These are phyloP conservation scores for Allantophomopsis cytisporea DNA, from an alignment of 2,329 filamentous ascomycete genomes.

Conservation along the genomic window DNA sequence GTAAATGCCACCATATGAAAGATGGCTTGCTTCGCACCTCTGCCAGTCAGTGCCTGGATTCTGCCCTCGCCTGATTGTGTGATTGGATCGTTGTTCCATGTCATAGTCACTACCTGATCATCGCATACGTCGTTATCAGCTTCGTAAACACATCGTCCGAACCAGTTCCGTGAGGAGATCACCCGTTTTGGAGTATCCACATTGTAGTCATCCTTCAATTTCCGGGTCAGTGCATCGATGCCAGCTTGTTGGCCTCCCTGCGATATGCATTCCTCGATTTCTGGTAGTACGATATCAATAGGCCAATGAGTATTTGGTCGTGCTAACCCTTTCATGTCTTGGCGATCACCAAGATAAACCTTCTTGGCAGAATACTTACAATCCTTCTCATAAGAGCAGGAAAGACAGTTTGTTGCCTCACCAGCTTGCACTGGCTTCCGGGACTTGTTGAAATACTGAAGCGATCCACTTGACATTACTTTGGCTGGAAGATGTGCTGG, in stretches of 20 bases:
- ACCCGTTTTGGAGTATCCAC: constrained; percentile 31
- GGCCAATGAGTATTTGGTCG: constrained; percentile 67
- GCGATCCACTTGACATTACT: constrained; percentile 59
- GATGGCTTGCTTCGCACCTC: constrained; percentile 68
- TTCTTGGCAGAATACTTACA: constrained; percentile 78
- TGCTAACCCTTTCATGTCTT: constrained; percentile 40
- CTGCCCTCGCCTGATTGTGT: constrained; percentile 7
- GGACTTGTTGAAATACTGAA: constrained; percentile 61
- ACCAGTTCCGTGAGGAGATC: constrained; percentile 54
- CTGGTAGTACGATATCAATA: constrained; percentile 76
- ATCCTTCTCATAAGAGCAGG: constrained; percentile 55
- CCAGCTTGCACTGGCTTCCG: constrained; percentile 65
- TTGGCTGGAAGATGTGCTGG: constrained; percentile 57
- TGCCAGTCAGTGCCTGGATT: constrained; percentile 16
- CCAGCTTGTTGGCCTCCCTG: constrained; percentile 32
- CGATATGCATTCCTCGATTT: constrained; percentile 66
- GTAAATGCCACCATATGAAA: constrained; percentile 95
- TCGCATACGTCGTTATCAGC: constrained; percentile 88
- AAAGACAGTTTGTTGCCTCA: constrained; percentile 68
- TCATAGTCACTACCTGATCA: constrained; percentile 79
- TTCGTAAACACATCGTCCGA: constrained; percentile 91
- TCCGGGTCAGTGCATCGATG: constrained; percentile 23
- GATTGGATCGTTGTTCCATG: constrained; percentile 63
- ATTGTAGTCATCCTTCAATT: constrained; percentile 36
- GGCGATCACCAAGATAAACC: constrained; percentile 55